Conservation (phyloP, 345 rosid genomes). For the Dipteronia sinensis region DNA sequence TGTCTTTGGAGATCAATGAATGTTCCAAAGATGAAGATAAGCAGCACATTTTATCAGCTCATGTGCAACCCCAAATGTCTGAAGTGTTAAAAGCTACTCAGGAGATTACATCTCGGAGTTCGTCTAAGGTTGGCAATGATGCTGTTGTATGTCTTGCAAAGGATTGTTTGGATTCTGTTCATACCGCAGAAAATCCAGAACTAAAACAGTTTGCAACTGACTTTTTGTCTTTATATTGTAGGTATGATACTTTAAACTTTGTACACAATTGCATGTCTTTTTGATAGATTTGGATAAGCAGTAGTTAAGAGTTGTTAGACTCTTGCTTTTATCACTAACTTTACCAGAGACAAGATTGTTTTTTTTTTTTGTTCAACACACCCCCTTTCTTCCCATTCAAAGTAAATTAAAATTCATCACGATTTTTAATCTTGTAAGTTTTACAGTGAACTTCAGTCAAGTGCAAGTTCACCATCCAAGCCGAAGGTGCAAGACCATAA, state of each 20-base stretch:
- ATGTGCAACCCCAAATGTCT: conserved; percentile 25
- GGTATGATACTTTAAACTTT: conserved; percentile 46
- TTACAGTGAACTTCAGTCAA: conserved; percentile 67
- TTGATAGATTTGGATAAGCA: background rate
- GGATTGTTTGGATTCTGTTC: conserved; percentile 29
- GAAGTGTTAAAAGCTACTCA: conserved; percentile 28
- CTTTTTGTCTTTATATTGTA: conserved; percentile 88
- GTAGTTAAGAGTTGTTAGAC: conserved; percentile 10
- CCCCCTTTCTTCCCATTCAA: background rate
- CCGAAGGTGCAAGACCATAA: conserved; percentile 44
- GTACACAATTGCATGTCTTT: background rate
- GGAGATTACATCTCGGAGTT: conserved; percentile 39
- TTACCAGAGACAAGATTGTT: background rate
- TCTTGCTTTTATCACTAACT: conserved; percentile 6
- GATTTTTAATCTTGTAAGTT: conserved; percentile 20
- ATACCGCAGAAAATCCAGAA: conserved; percentile 44
- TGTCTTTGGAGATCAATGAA: conserved; percentile 44
- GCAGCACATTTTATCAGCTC: conserved; percentile 26
- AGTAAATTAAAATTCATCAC: conserved; percentile 4
- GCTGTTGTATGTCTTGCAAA: conserved; percentile 29
- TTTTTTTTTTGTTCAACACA: background rate
- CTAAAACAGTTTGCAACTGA: conserved; percentile 71
- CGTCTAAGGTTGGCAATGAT: conserved; percentile 36
- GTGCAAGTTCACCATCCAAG: conserved; percentile 45
- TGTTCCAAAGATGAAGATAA: conserved; percentile 33